Evolutionary conservation across 257 asterid species (phyloP).

Genomic region (Plectranthus barbatus): DNA sequence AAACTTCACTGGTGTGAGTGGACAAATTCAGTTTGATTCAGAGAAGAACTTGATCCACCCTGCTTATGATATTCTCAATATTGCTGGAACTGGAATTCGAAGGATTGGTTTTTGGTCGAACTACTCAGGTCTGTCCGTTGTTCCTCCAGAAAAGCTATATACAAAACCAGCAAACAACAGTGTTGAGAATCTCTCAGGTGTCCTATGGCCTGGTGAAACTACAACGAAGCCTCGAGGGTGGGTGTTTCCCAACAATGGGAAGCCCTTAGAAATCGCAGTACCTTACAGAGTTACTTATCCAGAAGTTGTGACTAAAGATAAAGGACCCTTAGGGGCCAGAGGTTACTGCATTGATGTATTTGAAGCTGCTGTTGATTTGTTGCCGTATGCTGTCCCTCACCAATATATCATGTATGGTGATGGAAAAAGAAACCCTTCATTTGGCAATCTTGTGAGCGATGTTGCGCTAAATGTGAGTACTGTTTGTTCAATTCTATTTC

Average conservation of each 20-base stretch:
- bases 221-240: slow-evolving; percentile 57
- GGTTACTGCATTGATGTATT: slow-evolving; percentile 73
- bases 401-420: slow-evolving; percentile 56
- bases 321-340: slow-evolving; percentile 51
- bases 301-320: slow-evolving; percentile 49
- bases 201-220: slow-evolving; percentile 71
- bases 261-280: slow-evolving; percentile 49
- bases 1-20: slow-evolving; percentile 54
- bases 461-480: slow-evolving; percentile 45
- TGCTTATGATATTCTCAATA: slow-evolving; percentile 50
- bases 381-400: slow-evolving; percentile 69
- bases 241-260: slow-evolving; percentile 73
- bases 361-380: slow-evolving; percentile 59
- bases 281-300: slow-evolving; percentile 49
- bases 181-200: slow-evolving; percentile 33
- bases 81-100: slow-evolving; percentile 52
- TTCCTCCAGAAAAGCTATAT: slow-evolving; percentile 41
- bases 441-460: slow-evolving; percentile 33
- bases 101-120: slow-evolving; percentile 68
- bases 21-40: slow-evolving; percentile 40
- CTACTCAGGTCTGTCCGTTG: slow-evolving; percentile 41
- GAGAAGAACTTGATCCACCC: slow-evolving; percentile 47
- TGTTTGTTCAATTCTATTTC: background rate
- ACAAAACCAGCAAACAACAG: slow-evolving; percentile 33
- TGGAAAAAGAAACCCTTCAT: slow-evolving; percentile 56